Evolutionary conservation across 2,329 filamentous ascomycete species (phyloP).

Genomic region (Teratosphaeria viscida): DNA sequence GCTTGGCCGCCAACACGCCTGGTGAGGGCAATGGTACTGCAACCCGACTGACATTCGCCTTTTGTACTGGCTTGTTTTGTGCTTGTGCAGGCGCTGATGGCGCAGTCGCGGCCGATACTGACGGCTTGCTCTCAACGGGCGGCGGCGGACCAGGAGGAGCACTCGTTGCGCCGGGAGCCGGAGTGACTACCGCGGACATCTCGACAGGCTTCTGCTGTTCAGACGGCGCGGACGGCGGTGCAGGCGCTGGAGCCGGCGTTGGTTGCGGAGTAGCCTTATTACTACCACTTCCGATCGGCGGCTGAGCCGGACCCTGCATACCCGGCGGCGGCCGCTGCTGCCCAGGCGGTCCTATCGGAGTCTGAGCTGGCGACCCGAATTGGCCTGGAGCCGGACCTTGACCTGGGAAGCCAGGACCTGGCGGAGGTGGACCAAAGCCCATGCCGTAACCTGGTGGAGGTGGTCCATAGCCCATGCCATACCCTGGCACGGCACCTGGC

Average conservation of each 20-base stretch:
- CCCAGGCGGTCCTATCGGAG: constrained; percentile 48
- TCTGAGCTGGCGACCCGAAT: constrained; percentile 18
- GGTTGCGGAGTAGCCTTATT: constrained; percentile 25
- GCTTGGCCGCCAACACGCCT: constrained; percentile 19
- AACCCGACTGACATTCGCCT: constrained; percentile 37
- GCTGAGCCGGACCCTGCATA: constrained; percentile 35
- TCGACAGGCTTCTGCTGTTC: constrained; percentile 23
- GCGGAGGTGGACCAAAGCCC: constrained; percentile 23
- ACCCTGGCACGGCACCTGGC: constrained; percentile 46
- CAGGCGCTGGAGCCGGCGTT: background rate
- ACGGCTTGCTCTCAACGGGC: constrained; percentile 58
- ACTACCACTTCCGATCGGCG: constrained; percentile 25
- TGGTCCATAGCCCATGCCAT: constrained; percentile 52
- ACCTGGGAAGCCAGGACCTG: constrained; percentile 45
- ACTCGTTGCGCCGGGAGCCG: constrained; percentile 32
- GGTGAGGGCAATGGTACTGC: constrained; percentile 52
- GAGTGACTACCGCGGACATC: constrained; percentile 23
- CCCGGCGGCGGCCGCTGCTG: constrained; percentile 32
- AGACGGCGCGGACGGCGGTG: constrained; percentile 6
- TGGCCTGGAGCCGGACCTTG: constrained; percentile 36
- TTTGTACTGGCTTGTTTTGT: constrained; percentile 29
- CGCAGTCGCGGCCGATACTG: constrained; percentile 43
- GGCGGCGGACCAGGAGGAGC: constrained; percentile 51
- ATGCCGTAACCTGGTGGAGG: constrained; percentile 17
- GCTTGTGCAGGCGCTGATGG: constrained; percentile 34